Evolutionary conservation across 371 early-diverging fungal genomes (phyloP).

Genomic region (Mucor lusitanicus): DNA sequence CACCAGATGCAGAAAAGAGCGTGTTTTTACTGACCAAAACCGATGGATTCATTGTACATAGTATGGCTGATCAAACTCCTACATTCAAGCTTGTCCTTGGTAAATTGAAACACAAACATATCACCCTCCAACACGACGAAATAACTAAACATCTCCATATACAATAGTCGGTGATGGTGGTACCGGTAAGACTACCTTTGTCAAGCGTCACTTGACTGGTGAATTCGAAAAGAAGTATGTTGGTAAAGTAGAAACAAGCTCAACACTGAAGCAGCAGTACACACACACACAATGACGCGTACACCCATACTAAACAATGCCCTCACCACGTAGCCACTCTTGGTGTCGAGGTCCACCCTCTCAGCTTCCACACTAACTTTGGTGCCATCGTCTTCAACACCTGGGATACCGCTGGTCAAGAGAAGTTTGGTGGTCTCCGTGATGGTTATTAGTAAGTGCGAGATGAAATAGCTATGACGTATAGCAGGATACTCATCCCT

Average conservation of each 20-base stretch:
- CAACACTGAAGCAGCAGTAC: too few species aligned
- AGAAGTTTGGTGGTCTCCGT: slow-evolving; percentile 99
- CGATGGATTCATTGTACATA: not conserved
- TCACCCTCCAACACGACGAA: not conserved
- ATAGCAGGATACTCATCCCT: not conserved
- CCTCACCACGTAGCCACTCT: slow-evolving; percentile 82
- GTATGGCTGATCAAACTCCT: slow-evolving; percentile 53
- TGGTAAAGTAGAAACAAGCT: slow-evolving; percentile 64
- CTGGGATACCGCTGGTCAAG: slow-evolving; percentile 99
- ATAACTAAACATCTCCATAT: slow-evolving; percentile 1
- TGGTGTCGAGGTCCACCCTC: slow-evolving; percentile 99
- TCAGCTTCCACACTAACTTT: slow-evolving; percentile 97
- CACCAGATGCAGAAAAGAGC: not conserved
- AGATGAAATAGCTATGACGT: not conserved
- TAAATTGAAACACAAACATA: slow-evolving; percentile 24
- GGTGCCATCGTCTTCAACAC: slow-evolving; percentile 97
- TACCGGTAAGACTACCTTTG: slow-evolving; percentile 99
- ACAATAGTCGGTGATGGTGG: slow-evolving; percentile 98
- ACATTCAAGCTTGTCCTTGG: slow-evolving; percentile 88
- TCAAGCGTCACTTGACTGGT: slow-evolving; percentile 99
- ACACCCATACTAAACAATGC: not conserved
- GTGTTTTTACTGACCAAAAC: not conserved
- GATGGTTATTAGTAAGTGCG: slow-evolving; percentile 98
- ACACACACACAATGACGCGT: slow-evolving; percentile 10
- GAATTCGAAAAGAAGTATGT: slow-evolving; percentile 99